Evolutionary conservation across 1,284 basidiomycete species (phyloP).

Genomic region (Pseudozyma sp.): DNA sequence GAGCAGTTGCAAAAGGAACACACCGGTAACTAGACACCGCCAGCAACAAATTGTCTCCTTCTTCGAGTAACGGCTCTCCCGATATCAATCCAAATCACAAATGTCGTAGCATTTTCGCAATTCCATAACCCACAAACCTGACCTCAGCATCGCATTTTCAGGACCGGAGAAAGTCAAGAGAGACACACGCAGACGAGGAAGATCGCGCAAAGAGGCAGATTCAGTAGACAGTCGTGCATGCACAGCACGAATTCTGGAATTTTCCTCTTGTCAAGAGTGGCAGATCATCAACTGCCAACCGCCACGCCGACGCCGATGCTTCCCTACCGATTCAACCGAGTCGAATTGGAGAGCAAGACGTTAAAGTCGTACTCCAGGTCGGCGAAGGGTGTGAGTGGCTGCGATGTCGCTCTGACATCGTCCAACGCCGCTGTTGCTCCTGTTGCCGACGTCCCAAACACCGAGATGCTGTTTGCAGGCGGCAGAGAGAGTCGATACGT

Average conservation of each 20-base stretch:
- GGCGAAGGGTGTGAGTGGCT: conserved; percentile 8
- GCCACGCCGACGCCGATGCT: not conserved
- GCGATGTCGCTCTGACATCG: not conserved
- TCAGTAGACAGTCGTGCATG: too few relatives aligned
- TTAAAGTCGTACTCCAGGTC: conserved; percentile 30
- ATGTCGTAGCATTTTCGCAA: too few relatives aligned
- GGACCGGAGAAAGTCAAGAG: too few relatives aligned
- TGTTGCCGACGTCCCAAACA: not conserved
- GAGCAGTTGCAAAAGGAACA: conserved; percentile 56
- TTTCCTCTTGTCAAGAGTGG: not conserved
- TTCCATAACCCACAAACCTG: too few relatives aligned
- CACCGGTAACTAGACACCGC: conserved; percentile 13
- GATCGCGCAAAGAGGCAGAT: too few relatives aligned
- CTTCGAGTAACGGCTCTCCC: not conserved
- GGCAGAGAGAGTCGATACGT: conserved; percentile 4
- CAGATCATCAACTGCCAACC: conserved; percentile 1
- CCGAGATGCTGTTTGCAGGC: conserved; percentile 5
- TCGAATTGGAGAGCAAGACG: conserved; percentile 18
- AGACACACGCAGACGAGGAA: too few relatives aligned
- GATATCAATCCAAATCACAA: too few relatives aligned
- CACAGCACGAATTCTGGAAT: too few relatives aligned
- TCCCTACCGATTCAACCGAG: conserved; percentile 6
- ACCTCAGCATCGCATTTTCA: too few relatives aligned
- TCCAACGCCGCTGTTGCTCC: not conserved
- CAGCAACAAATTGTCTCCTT: not conserved